These are phyloP conservation scores for Stenogyne calaminthoides DNA, from an alignment of 305 asterid species.

Conservation along the genomic window DNA sequence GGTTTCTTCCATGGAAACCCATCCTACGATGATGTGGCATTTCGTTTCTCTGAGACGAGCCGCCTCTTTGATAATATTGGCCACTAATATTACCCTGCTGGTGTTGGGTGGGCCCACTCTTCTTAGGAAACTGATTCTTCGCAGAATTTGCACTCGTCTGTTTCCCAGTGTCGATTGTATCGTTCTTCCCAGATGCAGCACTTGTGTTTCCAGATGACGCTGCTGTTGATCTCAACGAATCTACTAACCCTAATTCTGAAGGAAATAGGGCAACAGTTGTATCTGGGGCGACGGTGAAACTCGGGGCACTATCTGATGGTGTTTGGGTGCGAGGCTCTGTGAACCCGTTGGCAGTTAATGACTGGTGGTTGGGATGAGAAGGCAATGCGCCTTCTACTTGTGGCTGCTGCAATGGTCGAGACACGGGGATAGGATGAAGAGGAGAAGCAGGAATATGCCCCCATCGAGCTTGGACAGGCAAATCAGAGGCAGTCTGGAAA, in stretches of 20 bases:
- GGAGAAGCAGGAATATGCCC: slow-evolving; percentile 72
- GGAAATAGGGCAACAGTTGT: slow-evolving; percentile 50
- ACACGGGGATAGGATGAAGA: slow-evolving; percentile 61
- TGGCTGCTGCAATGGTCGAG: slow-evolving; percentile 74
- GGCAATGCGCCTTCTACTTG: slow-evolving; percentile 59
- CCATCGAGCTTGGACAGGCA: slow-evolving; percentile 82
- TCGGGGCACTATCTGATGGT: slow-evolving; percentile 50
- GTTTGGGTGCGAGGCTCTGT: slow-evolving; percentile 57
- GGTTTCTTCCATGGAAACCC: slow-evolving; percentile 78
- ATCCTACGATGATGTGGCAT: slow-evolving; percentile 65
- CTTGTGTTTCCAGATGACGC: slow-evolving; percentile 43
- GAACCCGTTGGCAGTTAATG: slow-evolving; percentile 52
- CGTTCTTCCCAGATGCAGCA: slow-evolving; percentile 48
- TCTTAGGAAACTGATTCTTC: slow-evolving; percentile 53
- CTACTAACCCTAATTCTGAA: slow-evolving; percentile 55
- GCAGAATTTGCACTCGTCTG: slow-evolving; percentile 41
- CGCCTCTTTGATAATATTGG: slow-evolving; percentile 62
- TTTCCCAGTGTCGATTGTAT: slow-evolving; percentile 39
- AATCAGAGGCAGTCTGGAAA: slow-evolving; percentile 68
- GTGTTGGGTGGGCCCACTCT: slow-evolving; percentile 52
- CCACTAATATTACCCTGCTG: slow-evolving; percentile 57
- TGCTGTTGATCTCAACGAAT: slow-evolving; percentile 42
- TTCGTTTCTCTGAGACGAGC: slow-evolving; percentile 57
- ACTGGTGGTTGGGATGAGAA: slow-evolving; percentile 63
- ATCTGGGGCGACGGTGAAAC: slow-evolving; percentile 44